phyloP scores from a whole-genome alignment of 495 filamentous ascomycete genomes.

The Lichenothelia convexa region DNA sequence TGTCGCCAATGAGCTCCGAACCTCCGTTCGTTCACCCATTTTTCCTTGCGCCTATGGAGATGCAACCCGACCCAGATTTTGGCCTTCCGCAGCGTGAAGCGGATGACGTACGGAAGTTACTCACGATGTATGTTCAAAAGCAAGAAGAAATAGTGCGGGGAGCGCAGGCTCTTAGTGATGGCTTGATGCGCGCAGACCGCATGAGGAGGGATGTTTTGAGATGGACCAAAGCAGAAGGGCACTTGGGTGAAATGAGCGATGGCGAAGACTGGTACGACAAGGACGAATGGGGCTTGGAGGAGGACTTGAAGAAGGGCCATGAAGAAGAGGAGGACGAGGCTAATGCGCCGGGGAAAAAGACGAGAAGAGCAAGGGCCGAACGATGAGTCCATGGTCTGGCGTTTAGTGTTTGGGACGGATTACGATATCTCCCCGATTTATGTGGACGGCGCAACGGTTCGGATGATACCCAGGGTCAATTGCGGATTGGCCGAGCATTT shows the following conservation, averaged over 20 bases:
- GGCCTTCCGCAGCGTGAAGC: conserved; percentile 69
- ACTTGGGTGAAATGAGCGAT: conserved; percentile 30
- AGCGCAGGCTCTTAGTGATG: conserved; percentile 53
- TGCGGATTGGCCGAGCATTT: too few species aligned
- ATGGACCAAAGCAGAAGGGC: conserved; percentile 80
- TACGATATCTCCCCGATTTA: too few species aligned
- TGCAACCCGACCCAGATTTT: conserved; percentile 57
- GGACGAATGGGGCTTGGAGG: conserved; percentile 9
- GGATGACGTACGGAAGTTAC: conserved; percentile 66
- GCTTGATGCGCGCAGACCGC: conserved; percentile 56
- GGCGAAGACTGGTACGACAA: conserved; percentile 17
- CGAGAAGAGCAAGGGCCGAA: conserved; percentile 7
- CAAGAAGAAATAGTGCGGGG: conserved; percentile 87
- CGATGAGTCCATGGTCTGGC: background rate
- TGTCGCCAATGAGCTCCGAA: conserved; percentile 7
- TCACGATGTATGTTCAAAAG: conserved; percentile 80
- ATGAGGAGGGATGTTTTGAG: conserved; percentile 62
- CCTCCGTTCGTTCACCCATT: conserved; percentile 52
- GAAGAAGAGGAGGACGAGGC: conserved; percentile 13
- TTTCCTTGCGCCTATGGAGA: conserved; percentile 53
- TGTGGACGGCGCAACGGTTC: too few species aligned
- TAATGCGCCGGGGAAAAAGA: conserved; percentile 7
- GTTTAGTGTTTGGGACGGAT: too few species aligned
- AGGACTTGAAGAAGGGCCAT: conserved; percentile 13
- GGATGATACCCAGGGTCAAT: too few species aligned